Evolutionary conservation across 2,329 filamentous ascomycete species (phyloP).

Genomic region (Claviceps purpurea): DNA sequence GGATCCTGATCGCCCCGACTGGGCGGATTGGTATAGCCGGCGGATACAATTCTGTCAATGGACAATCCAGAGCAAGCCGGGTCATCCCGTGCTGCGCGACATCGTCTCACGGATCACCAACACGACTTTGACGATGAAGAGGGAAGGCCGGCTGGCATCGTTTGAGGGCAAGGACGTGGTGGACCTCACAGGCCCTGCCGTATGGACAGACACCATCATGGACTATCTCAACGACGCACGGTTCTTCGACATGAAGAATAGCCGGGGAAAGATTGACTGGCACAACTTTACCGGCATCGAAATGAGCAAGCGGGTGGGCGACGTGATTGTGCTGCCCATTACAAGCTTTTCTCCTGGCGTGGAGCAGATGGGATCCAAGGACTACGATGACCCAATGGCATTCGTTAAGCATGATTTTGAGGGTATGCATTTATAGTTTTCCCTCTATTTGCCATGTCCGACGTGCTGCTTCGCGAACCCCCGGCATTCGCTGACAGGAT

Average conservation of each 20-base stretch:
- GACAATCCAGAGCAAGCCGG: constrained; percentile 94
- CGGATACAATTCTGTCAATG: constrained; percentile 98
- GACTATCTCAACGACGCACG: constrained; percentile 83
- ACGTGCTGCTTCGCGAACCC: neutral
- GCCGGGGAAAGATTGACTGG: constrained; percentile 65
- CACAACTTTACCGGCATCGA: constrained; percentile 82
- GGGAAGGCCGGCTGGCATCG: constrained; percentile 46
- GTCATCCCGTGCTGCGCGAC: constrained; percentile 81
- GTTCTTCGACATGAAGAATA: constrained; percentile 69
- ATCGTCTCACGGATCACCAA: constrained; percentile 77
- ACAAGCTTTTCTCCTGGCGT: constrained; percentile 96
- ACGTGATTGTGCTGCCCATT: constrained; percentile 87
- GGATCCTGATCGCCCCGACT: constrained; percentile 84
- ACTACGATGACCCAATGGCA: constrained; percentile 84
- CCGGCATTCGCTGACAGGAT: constrained; percentile 9
- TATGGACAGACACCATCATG: constrained; percentile 91
- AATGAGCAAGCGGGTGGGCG: constrained; percentile 72
- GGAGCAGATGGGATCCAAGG: constrained; percentile 80
- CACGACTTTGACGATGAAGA: constrained; percentile 63
- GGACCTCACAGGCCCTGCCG: constrained; percentile 84
- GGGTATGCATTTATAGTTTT: constrained; percentile 40
- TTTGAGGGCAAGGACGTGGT: constrained; percentile 60
- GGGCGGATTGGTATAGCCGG: constrained; percentile 90
- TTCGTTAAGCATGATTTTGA: constrained; percentile 97
- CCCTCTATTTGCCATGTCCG: neutral